These are phyloP conservation scores for Rhizophagus sp. DNA, from an alignment of 192 early-diverging fungal species.

Conservation along the genomic window DNA sequence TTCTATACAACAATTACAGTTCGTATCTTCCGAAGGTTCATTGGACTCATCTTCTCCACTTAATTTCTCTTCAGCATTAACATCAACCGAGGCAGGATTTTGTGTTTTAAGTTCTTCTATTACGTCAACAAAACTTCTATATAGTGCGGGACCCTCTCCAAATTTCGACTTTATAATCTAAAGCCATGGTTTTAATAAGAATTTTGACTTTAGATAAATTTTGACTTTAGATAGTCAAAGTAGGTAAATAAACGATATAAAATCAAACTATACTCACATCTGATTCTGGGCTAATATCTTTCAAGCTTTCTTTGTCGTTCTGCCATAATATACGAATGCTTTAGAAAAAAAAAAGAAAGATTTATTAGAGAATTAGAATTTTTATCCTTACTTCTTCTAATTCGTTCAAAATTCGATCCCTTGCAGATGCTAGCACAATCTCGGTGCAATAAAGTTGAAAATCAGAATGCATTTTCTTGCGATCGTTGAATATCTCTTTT, in stretches of 20 bases:
- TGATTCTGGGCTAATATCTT: constrained; percentile 41
- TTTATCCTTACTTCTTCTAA: constrained; percentile 40
- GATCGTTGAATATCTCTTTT: constrained; percentile 41
- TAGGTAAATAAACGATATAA: background rate
- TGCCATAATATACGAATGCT: constrained; percentile 24
- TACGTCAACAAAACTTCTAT: constrained; percentile 43
- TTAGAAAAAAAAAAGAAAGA: constrained; percentile 30
- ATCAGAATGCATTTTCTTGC: constrained; percentile 42
- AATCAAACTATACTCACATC: constrained; percentile 34
- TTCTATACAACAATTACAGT: background rate
- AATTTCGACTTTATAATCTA: constrained; percentile 46
- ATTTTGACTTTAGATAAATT: background rate
- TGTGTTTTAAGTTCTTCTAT: constrained; percentile 36
- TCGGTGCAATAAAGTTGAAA: constrained; percentile 46
- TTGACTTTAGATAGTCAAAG: background rate
- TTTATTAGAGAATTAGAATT: constrained; percentile 9
- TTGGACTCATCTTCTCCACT: background rate
- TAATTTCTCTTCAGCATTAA: too few species aligned
- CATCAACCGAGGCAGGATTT: background rate
- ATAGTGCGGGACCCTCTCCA: constrained; percentile 37
- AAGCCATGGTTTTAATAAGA: background rate
- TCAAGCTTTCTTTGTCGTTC: constrained; percentile 43
- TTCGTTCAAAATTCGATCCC: constrained; percentile 41
- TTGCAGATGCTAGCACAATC: constrained; percentile 42
- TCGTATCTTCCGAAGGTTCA: background rate